These are phyloP conservation scores for Cicer pinnatifidum DNA, from an alignment of 306 rosid genomes.

Conservation along the genomic window DNA sequence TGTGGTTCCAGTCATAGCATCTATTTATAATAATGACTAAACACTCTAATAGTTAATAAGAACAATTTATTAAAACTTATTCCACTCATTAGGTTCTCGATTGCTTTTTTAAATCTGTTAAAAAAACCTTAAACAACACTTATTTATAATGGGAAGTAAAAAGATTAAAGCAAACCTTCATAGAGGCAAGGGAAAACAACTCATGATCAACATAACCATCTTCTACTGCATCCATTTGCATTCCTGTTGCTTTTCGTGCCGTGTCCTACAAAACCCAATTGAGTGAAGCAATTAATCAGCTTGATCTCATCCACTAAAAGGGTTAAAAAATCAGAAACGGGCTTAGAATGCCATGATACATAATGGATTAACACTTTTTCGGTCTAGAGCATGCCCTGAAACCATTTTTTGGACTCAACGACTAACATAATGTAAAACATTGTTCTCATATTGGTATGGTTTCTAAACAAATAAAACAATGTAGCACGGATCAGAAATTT, in stretches of 20 bases:
- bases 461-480: background rate
- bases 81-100: background rate
- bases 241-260: slow-evolving; percentile 83
- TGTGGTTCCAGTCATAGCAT: background rate
- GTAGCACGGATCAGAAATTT: slow-evolving; percentile 5
- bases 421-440: background rate
- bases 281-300: slow-evolving; percentile 40
- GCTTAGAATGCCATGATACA: slow-evolving; percentile 20
- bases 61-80: background rate
- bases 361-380: background rate
- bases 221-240: slow-evolving; percentile 80
- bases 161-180: slow-evolving; percentile 67
- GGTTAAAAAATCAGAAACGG: background rate
- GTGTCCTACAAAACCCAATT: slow-evolving; percentile 64
- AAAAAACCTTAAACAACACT: background rate
- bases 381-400: background rate
- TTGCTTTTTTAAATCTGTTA: background rate
- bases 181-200: slow-evolving; percentile 82
- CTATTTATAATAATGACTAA: background rate
- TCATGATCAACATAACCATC: slow-evolving; percentile 77
- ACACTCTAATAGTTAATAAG: background rate
- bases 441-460: background rate
- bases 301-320: slow-evolving; percentile 3
- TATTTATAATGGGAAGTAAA: background rate
- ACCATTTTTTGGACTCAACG: background rate